phyloP scores from a whole-genome alignment of 192 early-diverging fungal species.

The Spizellomyces sp. region DNA sequence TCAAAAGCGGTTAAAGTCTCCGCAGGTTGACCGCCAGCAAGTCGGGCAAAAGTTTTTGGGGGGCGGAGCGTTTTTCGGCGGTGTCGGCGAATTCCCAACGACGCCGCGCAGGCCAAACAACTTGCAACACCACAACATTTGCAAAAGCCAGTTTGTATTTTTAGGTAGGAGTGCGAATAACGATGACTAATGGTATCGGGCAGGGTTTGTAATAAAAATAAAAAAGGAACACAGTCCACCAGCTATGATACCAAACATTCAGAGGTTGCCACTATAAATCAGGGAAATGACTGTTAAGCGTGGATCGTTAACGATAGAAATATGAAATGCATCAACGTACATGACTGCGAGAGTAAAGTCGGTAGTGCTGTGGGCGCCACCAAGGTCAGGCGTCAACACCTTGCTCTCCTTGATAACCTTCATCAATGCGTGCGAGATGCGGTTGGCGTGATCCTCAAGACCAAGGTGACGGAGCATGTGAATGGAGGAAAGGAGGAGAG shows the following conservation, averaged over 20 bases:
- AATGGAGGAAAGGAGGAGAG: constrained; percentile 88
- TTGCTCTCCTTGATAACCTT: constrained; percentile 83
- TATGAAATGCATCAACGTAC: constrained; percentile 14
- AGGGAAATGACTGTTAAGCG: not conserved
- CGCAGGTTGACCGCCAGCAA: too few species aligned
- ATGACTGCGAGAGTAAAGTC: constrained; percentile 95
- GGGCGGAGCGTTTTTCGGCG: too few species aligned
- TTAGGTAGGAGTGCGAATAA: too few species aligned
- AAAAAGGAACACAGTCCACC: not conserved
- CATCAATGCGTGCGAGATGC: constrained; percentile 86
- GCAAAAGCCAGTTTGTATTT: too few species aligned
- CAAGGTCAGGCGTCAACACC: constrained; percentile 84
- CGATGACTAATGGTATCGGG: not conserved
- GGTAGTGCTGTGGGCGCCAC: constrained; percentile 83
- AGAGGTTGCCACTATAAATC: constrained; percentile 10
- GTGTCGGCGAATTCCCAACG: too few species aligned
- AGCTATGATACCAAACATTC: not conserved
- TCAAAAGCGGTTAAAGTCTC: too few species aligned
- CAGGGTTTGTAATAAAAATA: not conserved
- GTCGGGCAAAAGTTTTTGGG: too few species aligned
- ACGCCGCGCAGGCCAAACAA: too few species aligned
- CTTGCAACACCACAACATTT: too few species aligned
- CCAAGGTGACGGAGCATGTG: constrained; percentile 96
- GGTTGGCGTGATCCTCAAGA: constrained; percentile 85
- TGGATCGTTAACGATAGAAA: not conserved